A percentile compares a stretch with the other conserved stretches of the same genome.
phyloP scores from a whole-genome alignment of 2,329 filamentous ascomycete species.

The Aspergillus chevalieri region DNA sequence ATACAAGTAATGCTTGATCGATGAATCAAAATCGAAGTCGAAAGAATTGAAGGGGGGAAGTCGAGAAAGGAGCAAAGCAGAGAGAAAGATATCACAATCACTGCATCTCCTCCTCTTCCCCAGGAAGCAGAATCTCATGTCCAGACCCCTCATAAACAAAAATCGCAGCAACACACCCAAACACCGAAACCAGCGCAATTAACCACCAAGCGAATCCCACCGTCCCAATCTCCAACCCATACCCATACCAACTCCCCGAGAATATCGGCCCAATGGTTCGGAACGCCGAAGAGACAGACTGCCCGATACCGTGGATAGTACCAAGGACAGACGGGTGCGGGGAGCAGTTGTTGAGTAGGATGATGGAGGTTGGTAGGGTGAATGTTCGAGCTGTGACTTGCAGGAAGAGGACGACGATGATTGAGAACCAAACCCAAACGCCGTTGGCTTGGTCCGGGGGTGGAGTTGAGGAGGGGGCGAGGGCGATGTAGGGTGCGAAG shows the following conservation, averaged over 20 bases:
- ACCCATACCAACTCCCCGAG: conserved; percentile 51
- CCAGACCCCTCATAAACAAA: conserved; percentile 60
- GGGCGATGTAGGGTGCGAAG: conserved; percentile 63
- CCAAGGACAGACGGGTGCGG: conserved; percentile 55
- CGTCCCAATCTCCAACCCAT: conserved; percentile 49
- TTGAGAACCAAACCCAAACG: conserved; percentile 57
- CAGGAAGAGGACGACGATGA: conserved; percentile 58
- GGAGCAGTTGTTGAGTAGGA: conserved; percentile 55
- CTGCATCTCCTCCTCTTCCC: conserved; percentile 28
- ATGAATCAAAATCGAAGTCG: no score
- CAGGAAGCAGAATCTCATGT: conserved; percentile 48
- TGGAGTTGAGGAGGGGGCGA: conserved; percentile 55
- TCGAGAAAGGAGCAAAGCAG: not conserved
- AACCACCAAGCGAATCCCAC: conserved; percentile 55
- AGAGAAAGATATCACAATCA: not conserved
- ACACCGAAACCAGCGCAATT: conserved; percentile 47
- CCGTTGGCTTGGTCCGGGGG: conserved; percentile 34
- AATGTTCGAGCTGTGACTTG: conserved; percentile 70
- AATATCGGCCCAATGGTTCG: conserved; percentile 53
- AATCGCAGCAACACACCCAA: conserved; percentile 55
- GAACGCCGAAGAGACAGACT: conserved; percentile 50
- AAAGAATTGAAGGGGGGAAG: no score
- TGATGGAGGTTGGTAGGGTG: conserved; percentile 54
- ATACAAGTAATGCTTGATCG: no score
- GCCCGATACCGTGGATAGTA: conserved; percentile 55